phyloP scores from a whole-genome alignment of 1,284 basidiomycete species.

The Malassezia brasiliensis region DNA sequence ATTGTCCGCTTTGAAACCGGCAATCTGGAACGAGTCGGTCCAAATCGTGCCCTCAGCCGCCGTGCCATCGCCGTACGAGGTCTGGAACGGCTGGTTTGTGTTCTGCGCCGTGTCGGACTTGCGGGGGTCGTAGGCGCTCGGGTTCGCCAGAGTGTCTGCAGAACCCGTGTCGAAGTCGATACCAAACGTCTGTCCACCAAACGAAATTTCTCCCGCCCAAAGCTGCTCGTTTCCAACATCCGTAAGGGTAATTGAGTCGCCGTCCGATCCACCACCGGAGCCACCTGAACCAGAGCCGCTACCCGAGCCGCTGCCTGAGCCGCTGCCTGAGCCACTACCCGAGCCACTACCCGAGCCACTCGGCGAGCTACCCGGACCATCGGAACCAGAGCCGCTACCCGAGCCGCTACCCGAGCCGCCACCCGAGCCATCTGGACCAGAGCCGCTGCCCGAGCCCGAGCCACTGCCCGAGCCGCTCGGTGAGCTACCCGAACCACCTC shows the following conservation, averaged over 20 bases:
- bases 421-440: neutral
- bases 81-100: constrained; percentile 50
- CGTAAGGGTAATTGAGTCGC: constrained; percentile 22
- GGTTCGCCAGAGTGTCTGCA: constrained; percentile 40
- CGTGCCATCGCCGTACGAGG: constrained; percentile 56
- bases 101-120: constrained; percentile 24
- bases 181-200: constrained; percentile 30
- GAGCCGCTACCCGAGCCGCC: neutral
- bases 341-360: neutral
- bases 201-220: constrained; percentile 38
- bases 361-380: neutral
- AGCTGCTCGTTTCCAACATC: constrained; percentile 28
- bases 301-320: neutral
- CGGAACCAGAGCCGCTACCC: neutral
- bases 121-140: constrained; percentile 27
- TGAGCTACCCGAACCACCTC: neutral
- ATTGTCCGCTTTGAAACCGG: constrained; percentile 39
- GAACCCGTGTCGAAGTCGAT: constrained; percentile 47
- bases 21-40: constrained; percentile 53
- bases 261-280: constrained; percentile 20
- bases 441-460: neutral
- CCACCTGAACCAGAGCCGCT: neutral
- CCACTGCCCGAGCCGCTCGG: neutral
- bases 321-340: neutral
- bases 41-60: constrained; percentile 54